These are phyloP conservation scores for Penicillium angulare DNA, from an alignment of 495 filamentous ascomycete genomes.

Conservation along the genomic window DNA sequence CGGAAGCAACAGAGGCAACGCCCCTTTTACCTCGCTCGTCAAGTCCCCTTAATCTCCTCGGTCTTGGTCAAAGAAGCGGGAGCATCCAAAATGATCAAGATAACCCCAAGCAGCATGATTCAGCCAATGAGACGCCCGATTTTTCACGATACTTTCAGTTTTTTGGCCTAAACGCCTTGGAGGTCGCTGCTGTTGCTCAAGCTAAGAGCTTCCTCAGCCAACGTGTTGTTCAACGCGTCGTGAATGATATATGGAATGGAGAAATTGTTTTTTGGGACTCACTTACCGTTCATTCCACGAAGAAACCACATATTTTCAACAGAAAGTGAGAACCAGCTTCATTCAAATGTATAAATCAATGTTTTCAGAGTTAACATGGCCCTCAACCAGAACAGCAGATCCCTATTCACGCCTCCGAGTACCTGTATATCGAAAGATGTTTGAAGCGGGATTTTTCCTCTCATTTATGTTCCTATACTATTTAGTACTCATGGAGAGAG, in stretches of 20 bases:
- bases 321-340: slow-evolving; percentile 43
- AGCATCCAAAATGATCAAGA: background rate
- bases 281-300: slow-evolving; percentile 70
- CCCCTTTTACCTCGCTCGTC: slow-evolving; percentile 30
- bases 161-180: slow-evolving; percentile 77
- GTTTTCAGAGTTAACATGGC: background rate
- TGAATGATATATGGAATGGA: slow-evolving; percentile 88
- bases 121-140: slow-evolving; percentile 21
- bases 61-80: slow-evolving; percentile 6
- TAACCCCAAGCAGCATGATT: slow-evolving; percentile 3
- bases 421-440: slow-evolving; percentile 87
- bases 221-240: slow-evolving; percentile 77
- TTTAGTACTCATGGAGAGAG: slow-evolving; percentile 68
- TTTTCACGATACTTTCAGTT: slow-evolving; percentile 65
- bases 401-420: slow-evolving; percentile 83
- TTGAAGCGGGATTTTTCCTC: slow-evolving; percentile 84
- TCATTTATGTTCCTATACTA: slow-evolving; percentile 84
- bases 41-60: slow-evolving; percentile 23
- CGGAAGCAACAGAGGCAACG: slow-evolving; percentile 29
- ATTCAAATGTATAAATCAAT: no score
- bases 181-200: slow-evolving; percentile 85
- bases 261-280: slow-evolving; percentile 91
- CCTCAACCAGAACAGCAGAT: slow-evolving; percentile 58
- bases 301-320: slow-evolving; percentile 81
- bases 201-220: slow-evolving; percentile 92